Evolutionary conservation across 2,329 filamentous ascomycete genomes (phyloP).

Genomic region (Fusarium hostae): DNA sequence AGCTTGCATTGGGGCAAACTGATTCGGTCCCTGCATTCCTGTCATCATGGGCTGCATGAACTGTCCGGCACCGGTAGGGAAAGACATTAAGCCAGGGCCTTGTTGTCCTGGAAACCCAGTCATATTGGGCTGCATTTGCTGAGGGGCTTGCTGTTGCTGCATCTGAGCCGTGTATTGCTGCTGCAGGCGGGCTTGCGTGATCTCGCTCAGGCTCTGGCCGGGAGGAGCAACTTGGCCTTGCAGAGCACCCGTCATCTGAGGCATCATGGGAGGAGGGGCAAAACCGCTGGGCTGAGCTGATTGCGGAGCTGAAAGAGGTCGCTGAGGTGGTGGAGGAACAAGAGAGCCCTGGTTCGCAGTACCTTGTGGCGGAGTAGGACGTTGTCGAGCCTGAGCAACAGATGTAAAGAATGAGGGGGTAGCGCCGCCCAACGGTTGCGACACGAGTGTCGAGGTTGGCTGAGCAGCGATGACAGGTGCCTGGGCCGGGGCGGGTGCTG

Average conservation of each 20-base stretch:
- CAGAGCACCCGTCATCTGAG: slow-evolving; percentile 81
- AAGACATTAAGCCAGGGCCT: slow-evolving; percentile 53
- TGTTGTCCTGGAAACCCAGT: slow-evolving; percentile 51
- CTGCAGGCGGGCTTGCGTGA: slow-evolving; percentile 74
- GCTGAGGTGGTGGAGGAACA: slow-evolving; percentile 79
- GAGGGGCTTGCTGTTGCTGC: slow-evolving; percentile 52
- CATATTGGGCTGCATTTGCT: slow-evolving; percentile 54
- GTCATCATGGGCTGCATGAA: slow-evolving; percentile 64
- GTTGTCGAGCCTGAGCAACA: slow-evolving; percentile 58
- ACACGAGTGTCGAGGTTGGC: slow-evolving; percentile 49
- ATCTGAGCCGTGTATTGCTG: slow-evolving; percentile 66
- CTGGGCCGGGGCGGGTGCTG: slow-evolving; percentile 44
- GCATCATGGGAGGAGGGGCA: slow-evolving; percentile 78
- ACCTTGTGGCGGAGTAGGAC: slow-evolving; percentile 44
- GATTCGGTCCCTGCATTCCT: slow-evolving; percentile 53
- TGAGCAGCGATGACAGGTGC: slow-evolving; percentile 31
- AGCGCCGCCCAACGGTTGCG: slow-evolving; percentile 63
- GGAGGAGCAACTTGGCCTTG: slow-evolving; percentile 73
- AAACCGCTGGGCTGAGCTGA: slow-evolving; percentile 80
- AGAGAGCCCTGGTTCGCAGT: slow-evolving; percentile 69
- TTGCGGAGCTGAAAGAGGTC: slow-evolving; percentile 88
- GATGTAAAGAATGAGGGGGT: slow-evolving; percentile 68
- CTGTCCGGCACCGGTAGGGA: slow-evolving; percentile 49
- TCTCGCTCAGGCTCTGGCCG: slow-evolving; percentile 80
- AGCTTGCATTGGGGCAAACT: slow-evolving; percentile 63